phyloP scores from a whole-genome alignment of 306 rosid genomes.

The Begonia masoniana region DNA sequence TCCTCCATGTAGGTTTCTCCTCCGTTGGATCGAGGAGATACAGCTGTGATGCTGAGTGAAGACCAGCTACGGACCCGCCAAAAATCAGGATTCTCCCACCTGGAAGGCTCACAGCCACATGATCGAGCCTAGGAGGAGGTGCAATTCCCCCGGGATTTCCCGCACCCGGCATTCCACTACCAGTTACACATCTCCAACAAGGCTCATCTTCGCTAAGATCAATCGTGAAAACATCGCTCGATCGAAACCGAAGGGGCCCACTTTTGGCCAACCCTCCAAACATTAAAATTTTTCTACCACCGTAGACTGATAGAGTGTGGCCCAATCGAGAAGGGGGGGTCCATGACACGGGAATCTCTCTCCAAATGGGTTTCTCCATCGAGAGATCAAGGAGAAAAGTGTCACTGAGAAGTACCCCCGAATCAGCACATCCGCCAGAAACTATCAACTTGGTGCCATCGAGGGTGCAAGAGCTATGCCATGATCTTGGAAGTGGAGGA shows the following conservation, averaged over 20 bases:
- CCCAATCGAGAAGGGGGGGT: slow-evolving; percentile 98
- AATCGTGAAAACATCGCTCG: slow-evolving; percentile 94
- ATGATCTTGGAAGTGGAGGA: slow-evolving; percentile 98
- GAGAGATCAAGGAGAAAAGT: slow-evolving; percentile 95
- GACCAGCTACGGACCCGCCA: slow-evolving; percentile 99
- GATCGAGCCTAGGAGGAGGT: slow-evolving; percentile 99
- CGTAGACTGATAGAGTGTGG: slow-evolving; percentile 87
- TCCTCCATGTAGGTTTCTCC: slow-evolving; percentile 97
- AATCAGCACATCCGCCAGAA: slow-evolving; percentile 99
- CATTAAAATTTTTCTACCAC: slow-evolving; percentile 97
- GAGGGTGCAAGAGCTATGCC: slow-evolving; percentile 99
- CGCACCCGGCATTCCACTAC: slow-evolving; percentile 95
- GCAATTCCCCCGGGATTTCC: slow-evolving; percentile 97
- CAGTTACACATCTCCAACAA: slow-evolving; percentile 95
- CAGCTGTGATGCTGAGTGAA: slow-evolving; percentile 97
- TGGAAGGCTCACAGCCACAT: slow-evolving; percentile 92
- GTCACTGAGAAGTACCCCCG: slow-evolving; percentile 95
- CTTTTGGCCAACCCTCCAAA: slow-evolving; percentile 99
- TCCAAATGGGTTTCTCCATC: slow-evolving; percentile 94
- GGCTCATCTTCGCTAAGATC: slow-evolving; percentile 96
- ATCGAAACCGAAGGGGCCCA: slow-evolving; percentile 90
- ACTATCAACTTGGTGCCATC: slow-evolving; percentile 98
- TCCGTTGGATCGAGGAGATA: slow-evolving; percentile 90
- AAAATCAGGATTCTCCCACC: slow-evolving; percentile 96
- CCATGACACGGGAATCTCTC: slow-evolving; percentile 97